These are phyloP conservation scores for Clonostachys byssicola DNA, from an alignment of 2,329 filamentous ascomycete species.

Conservation along the genomic window DNA sequence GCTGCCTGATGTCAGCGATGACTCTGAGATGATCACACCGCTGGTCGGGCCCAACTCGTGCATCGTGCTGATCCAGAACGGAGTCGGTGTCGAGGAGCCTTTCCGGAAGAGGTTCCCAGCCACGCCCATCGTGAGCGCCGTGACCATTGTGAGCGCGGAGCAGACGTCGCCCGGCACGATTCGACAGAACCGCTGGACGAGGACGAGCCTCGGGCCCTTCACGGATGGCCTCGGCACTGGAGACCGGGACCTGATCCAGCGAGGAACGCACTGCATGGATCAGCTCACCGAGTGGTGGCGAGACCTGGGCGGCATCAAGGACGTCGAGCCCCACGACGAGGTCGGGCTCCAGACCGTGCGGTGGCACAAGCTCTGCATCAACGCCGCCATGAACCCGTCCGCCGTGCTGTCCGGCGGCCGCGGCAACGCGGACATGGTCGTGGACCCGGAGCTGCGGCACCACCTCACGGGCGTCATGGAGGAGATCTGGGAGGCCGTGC, in stretches of 20 bases:
- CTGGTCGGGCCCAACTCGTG: slow-evolving; percentile 49
- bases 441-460: slow-evolving; percentile 55
- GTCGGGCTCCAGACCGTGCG: slow-evolving; percentile 64
- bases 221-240: slow-evolving; percentile 39
- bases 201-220: slow-evolving; percentile 67
- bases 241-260: slow-evolving; percentile 17
- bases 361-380: slow-evolving; percentile 77
- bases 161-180: slow-evolving; percentile 60
- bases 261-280: slow-evolving; percentile 36
- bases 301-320: slow-evolving; percentile 54
- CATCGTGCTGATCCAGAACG: slow-evolving; percentile 68
- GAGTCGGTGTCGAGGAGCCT: slow-evolving; percentile 65
- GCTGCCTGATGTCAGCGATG: slow-evolving; percentile 58
- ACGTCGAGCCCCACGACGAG: slow-evolving; percentile 61
- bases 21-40: slow-evolving; percentile 56
- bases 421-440: slow-evolving; percentile 62
- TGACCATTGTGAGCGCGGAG: slow-evolving; percentile 66
- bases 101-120: slow-evolving; percentile 58
- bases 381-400: slow-evolving; percentile 70
- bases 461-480: slow-evolving; percentile 66
- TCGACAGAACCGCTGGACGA: slow-evolving; percentile 69
- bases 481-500: slow-evolving; percentile 63
- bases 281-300: slow-evolving; percentile 50
- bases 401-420: slow-evolving; percentile 62
- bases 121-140: slow-evolving; percentile 60